Base-by-base conservation (phyloP, 352 stramenopile species). In the Phytophthora pini region DNA sequence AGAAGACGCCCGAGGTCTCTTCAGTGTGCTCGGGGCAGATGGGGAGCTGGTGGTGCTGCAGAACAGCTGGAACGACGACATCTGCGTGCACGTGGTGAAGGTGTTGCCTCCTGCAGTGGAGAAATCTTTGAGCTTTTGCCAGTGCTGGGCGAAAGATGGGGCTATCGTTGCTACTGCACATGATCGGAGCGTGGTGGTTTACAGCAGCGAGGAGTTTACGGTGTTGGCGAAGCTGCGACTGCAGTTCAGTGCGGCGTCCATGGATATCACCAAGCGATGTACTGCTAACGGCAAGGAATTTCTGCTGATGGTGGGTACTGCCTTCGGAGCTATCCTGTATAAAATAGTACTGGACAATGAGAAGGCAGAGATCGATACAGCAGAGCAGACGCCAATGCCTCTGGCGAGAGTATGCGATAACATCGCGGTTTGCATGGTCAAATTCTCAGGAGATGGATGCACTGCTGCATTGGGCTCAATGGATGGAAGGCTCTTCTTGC, bases 401-500 rank as follows among this genome's bases (percentile, higher is more conserved):
- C 38, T 76, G 8, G 71, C 73, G 2, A 61, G 46, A 26, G 56
- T 62, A 20, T 68, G 74, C 11, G 36, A 57, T 13, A 72, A 72
- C 3, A 60, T 84, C 2, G 61, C 76, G 1, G 62, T 92, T 3
- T 77, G 78, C 6, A 52, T 77, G 13, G 67, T 87, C 15, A 67
- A 74, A 38, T 75, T 84, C 43, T 80, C 80, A 5, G 22, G 53
- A 3, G 72, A 87, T 40, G 70, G 56, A 6, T 17, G 34, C 4
- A 70, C 45, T 5, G 55, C 73, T 50, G 79, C 72, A 2, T 32
- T 92, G 2, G 84, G 79, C 1, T 82, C 72, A 0, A 65, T 84
- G 12, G 81, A 92, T 29, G 84, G 84, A 17, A 75, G 81, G 9
- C 31, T 92, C 2, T 79, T 88, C 27, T 20, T 92, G 6, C 65